A percentile compares a stretch with the other conserved stretches of the same genome.
Evolutionary conservation across 345 rosid genomes (phyloP).

Genomic region (Rubroshorea leprosula): DNA sequence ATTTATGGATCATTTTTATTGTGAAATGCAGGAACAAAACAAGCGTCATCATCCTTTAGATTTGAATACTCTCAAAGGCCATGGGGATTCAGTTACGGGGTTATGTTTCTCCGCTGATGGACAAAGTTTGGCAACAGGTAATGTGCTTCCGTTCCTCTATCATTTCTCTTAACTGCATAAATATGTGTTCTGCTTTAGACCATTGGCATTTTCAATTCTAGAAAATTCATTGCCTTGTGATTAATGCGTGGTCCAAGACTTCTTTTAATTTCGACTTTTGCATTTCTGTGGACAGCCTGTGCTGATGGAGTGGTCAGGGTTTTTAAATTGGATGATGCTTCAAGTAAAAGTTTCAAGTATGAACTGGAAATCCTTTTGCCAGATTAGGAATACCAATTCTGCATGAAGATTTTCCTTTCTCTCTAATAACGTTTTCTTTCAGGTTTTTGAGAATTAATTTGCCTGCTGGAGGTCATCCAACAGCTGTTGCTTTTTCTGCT

Average conservation of each 20-base stretch:
- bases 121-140: slow-evolving; percentile 76
- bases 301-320: slow-evolving; percentile 84
- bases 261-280: slow-evolving; percentile 9
- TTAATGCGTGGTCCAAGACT: neutral
- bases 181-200: neutral
- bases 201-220: neutral
- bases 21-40: slow-evolving; percentile 52
- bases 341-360: slow-evolving; percentile 95
- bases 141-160: neutral
- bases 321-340: slow-evolving; percentile 82
- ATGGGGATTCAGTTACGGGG: slow-evolving; percentile 75
- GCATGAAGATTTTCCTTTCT: neutral
- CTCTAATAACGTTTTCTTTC: slow-evolving; percentile 6
- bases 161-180: neutral
- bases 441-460: slow-evolving; percentile 78
- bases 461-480: slow-evolving; percentile 86
- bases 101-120: slow-evolving; percentile 80
- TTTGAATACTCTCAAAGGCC: slow-evolving; percentile 96
- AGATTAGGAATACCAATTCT: neutral
- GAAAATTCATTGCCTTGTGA: neutral
- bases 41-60: slow-evolving; percentile 84
- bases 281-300: slow-evolving; percentile 58
- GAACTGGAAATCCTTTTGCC: slow-evolving; percentile 8
- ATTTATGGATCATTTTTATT: neutral
- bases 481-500: slow-evolving; percentile 69